Evolutionary conservation across 805 yeast species (phyloP), one percentile per base, ranked within the genome.

Genomic region (Candida railenensis): DNA sequence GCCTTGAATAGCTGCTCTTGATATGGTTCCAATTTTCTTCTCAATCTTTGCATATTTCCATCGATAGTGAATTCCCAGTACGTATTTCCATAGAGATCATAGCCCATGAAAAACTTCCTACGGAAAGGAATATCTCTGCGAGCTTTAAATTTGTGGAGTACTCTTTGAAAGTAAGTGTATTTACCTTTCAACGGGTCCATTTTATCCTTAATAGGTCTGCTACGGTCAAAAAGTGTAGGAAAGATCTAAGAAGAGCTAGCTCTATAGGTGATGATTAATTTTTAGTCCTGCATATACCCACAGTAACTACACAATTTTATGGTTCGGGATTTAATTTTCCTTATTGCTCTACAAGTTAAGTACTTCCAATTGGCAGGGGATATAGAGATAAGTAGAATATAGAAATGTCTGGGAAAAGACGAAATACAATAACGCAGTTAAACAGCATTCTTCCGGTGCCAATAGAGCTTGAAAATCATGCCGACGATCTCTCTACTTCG

Each of bases 11-110:
- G 59, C 46, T 73, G 71, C 38, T 72, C 69, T 34, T 67, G 63
- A 36, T 65, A 60, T 11, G 89, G 87, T 47, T 83, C 82, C 45
- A 83, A 74, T 45, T 85, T 80, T 39, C 96, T 64, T 42, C 96
- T 67, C 48, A 83, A 71, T 48, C 83, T 63, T 21, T 63, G 67
- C 53, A 80, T 71, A 54, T 76, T 74, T 4, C 76, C 76, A 49
- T 80, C 82, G 21, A 78, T 68, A 43, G 74, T 73, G 63, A 85
- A 82, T 61, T 88, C 96, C 96, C 96, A 88, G 66, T 84, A 88
- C 1, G 92, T 82, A 61, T 88, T 88, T 2, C 94, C 96, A 34
- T 81, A 82, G n/a, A 89, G 70, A 58, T 88, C 96, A 58, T 86
- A 87, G 2, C 89, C 87, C 8, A 83, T 73, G 54, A 87, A 87